Conservation (phyloP, 2,329 filamentous ascomycete genomes). For the Aureobasidium sp. region DNA sequence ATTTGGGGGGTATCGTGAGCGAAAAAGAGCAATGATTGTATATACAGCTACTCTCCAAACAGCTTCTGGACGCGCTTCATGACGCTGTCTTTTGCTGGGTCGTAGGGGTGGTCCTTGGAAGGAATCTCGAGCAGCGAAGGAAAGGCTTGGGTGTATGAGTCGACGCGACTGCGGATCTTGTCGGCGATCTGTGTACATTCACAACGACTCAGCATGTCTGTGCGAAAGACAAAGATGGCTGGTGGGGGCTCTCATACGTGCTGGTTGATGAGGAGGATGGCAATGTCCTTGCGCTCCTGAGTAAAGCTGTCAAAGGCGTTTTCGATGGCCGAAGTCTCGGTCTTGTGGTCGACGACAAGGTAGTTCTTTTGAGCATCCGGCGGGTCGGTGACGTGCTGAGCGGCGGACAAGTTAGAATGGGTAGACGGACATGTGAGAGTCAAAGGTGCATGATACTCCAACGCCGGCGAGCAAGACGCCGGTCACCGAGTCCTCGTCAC, state of each 20-base stretch:
- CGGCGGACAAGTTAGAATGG: too few relatives aligned
- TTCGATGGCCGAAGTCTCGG: constrained; percentile 81
- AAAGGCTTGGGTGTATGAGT: constrained; percentile 89
- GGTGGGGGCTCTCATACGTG: constrained; percentile 55
- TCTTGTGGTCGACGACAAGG: constrained; percentile 91
- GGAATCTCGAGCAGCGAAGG: constrained; percentile 95
- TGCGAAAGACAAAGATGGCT: neutral
- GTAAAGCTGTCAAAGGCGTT: constrained; percentile 85
- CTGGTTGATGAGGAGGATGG: constrained; percentile 94
- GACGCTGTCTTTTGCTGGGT: constrained; percentile 98
- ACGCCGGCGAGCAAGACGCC: constrained; percentile 92
- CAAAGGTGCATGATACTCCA: constrained; percentile 70
- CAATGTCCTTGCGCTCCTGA: constrained; percentile 87
- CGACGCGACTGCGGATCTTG: constrained; percentile 81
- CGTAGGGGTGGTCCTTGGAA: constrained; percentile 97
- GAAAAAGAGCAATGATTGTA: neutral
- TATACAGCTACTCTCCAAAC: constrained; percentile 68
- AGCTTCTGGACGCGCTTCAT: constrained; percentile 74
- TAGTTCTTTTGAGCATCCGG: constrained; percentile 96
- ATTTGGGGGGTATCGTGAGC: constrained; percentile 13
- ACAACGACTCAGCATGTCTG: too few relatives aligned
- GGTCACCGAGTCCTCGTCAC: constrained; percentile 97
- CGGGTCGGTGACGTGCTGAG: constrained; percentile 79
- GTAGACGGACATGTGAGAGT: too few relatives aligned
- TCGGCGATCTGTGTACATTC: constrained; percentile 68